Percentiles rank a stretch among this genome's conserved stretches.
Conservation (phyloP, 768 basidiomycete species). For the Myochromella boudieri region DNA sequence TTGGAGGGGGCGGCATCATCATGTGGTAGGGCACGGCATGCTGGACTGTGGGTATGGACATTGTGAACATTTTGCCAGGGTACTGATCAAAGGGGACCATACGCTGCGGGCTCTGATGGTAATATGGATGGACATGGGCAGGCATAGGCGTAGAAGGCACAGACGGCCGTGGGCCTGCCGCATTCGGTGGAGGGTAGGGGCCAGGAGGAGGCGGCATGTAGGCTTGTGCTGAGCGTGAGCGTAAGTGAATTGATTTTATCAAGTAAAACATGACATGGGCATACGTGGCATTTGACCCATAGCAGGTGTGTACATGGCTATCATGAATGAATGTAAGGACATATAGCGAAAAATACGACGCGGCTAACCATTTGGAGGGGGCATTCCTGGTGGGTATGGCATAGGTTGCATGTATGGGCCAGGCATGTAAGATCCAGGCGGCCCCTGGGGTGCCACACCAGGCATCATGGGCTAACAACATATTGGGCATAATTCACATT, state of each 20-base stretch:
- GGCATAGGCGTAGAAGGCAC: slow-evolving; percentile 94
- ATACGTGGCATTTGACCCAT: slow-evolving; percentile 90
- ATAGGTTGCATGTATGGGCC: slow-evolving; percentile 83
- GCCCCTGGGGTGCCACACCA: slow-evolving; percentile 76
- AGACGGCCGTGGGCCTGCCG: slow-evolving; percentile 75
- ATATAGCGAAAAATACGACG: slow-evolving; percentile 8
- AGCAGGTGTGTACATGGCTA: slow-evolving; percentile 81
- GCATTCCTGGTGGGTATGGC: slow-evolving; percentile 80
- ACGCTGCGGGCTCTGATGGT: slow-evolving; percentile 90
- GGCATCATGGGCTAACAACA: slow-evolving; percentile 73
- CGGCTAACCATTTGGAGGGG: slow-evolving; percentile 70
- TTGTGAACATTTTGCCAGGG: slow-evolving; percentile 29
- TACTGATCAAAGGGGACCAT: slow-evolving; percentile 25
- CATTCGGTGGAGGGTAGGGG: slow-evolving; percentile 77
- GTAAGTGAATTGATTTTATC: slow-evolving; percentile 4
- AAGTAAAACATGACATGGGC: slow-evolving; percentile 26
- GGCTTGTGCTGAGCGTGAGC: slow-evolving; percentile 48
- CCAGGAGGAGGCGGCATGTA: slow-evolving; percentile 78
- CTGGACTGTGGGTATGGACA: slow-evolving; percentile 54
- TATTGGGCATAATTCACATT: not conserved
- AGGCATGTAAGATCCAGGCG: slow-evolving; percentile 78
- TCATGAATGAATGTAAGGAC: slow-evolving; percentile 6
- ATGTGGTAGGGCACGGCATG: slow-evolving; percentile 87
- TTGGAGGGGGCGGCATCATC: slow-evolving; percentile 86
- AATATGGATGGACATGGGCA: slow-evolving; percentile 83